phyloP scores from a whole-genome alignment of 768 basidiomycete species.

The Lenzites betulinus region DNA sequence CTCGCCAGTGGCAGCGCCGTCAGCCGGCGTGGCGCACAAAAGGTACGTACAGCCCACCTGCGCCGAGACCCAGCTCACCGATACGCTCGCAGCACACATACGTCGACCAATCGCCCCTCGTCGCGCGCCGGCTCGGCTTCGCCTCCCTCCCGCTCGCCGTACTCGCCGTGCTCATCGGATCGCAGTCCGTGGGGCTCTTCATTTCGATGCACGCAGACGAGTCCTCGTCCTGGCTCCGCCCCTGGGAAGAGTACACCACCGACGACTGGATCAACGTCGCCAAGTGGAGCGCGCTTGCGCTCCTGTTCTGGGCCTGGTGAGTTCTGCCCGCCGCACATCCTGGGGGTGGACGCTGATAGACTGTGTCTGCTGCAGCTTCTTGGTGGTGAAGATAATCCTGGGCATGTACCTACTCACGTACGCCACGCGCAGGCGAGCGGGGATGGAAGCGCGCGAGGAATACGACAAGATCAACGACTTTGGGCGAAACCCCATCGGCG shows the following conservation, averaged over 20 bases:
- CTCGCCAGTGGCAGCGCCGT: conserved; percentile 78
- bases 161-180: conserved; percentile 73
- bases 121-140: conserved; percentile 92
- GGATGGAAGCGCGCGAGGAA: conserved; percentile 74
- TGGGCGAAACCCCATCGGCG: conserved; percentile 89
- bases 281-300: conserved; percentile 67
- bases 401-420: conserved; percentile 87
- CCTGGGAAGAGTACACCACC: conserved; percentile 41
- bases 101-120: conserved; percentile 93
- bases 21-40: conserved; percentile 66
- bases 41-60: conserved; percentile 45
- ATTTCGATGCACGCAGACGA: conserved; percentile 43
- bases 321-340: conserved; percentile 25
- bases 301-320: conserved; percentile 86
- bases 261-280: conserved; percentile 52
- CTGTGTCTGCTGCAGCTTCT: conserved; percentile 51
- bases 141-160: conserved; percentile 90
- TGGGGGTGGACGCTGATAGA: too few relatives aligned
- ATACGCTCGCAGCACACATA: conserved; percentile 69
- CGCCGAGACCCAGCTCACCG: background rate
- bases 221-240: conserved; percentile 47
- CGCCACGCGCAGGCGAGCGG: conserved; percentile 70
- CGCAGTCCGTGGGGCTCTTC: conserved; percentile 67
- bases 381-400: conserved; percentile 90
- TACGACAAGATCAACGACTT: conserved; percentile 85